Evolutionary conservation across 345 rosid genomes (phyloP).

Genomic region (Linum lewisii): DNA sequence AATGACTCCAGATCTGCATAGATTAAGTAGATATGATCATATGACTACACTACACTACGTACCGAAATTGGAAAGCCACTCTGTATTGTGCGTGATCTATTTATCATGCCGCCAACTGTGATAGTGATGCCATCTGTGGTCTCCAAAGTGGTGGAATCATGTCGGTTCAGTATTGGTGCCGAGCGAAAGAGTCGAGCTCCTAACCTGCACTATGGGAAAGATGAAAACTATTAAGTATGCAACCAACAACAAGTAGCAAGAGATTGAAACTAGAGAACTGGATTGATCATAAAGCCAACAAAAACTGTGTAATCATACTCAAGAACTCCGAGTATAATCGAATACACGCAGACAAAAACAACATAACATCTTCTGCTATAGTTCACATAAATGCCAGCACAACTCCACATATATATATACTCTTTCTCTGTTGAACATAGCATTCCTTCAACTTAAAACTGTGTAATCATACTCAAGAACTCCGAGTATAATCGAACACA

Average conservation of each 20-base stretch:
- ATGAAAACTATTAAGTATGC: neutral
- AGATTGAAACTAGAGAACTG: neutral
- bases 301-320: no score
- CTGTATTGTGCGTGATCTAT: constrained; percentile 24
- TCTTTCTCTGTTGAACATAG: no score
- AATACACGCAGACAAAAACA: no score
- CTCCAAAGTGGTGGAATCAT: constrained; percentile 30
- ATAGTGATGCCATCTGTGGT: constrained; percentile 37
- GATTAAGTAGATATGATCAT: neutral
- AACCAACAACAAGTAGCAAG: neutral
- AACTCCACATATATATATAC: no score
- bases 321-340: no score
- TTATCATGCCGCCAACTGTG: constrained; percentile 29
- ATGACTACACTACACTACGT: neutral
- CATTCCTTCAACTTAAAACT: no score
- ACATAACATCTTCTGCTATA: no score
- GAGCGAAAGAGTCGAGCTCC: constrained; percentile 35
- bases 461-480: no score
- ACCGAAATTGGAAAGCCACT: constrained; percentile 44
- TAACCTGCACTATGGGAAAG: constrained; percentile 5
- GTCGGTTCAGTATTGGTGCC: constrained; percentile 34
- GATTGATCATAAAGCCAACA: no score
- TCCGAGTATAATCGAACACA: no score
- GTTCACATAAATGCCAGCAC: no score
- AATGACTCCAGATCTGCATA: neutral